These are phyloP conservation scores for Rhexocercosporidium sp. DNA, from an alignment of 2,329 filamentous ascomycete genomes.

Conservation along the genomic window DNA sequence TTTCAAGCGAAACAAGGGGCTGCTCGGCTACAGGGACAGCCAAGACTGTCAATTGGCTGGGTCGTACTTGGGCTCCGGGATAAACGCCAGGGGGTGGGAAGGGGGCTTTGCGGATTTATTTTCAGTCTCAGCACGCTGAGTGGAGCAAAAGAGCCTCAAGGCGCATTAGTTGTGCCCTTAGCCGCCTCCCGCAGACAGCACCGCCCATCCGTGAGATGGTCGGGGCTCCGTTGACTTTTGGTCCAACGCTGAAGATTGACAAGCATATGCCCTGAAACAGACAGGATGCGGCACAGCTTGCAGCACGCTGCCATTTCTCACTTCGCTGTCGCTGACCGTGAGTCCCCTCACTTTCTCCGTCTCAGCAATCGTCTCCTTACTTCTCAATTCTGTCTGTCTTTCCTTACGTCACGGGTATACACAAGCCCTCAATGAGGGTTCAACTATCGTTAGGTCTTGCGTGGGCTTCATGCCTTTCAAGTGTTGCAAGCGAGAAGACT, in stretches of 20 bases:
- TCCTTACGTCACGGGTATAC: conserved; percentile 4
- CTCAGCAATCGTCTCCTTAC: not conserved
- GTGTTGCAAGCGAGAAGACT: not conserved
- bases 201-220: not conserved
- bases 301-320: not conserved
- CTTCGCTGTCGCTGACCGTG: not conserved
- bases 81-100: not conserved
- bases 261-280: conserved; percentile 12
- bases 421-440: conserved; percentile 9
- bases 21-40: not conserved
- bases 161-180: not conserved
- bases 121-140: not conserved
- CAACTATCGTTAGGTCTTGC: conserved; percentile 7
- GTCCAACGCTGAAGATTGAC: conserved; percentile 9
- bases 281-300: conserved; percentile 9
- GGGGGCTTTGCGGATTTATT: conserved; percentile 9
- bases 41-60: conserved; percentile 3
- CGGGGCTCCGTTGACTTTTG: not conserved
- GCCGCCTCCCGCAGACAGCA: not conserved
- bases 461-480: conserved; percentile 8
- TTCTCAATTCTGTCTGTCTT: conserved; percentile 5
- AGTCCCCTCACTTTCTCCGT: not conserved
- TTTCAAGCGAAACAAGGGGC: conserved; percentile 2
- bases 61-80: not conserved
- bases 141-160: conserved; percentile 10